Base-by-base conservation (phyloP, 768 basidiomycete species). In the Boletellus emodensis region DNA sequence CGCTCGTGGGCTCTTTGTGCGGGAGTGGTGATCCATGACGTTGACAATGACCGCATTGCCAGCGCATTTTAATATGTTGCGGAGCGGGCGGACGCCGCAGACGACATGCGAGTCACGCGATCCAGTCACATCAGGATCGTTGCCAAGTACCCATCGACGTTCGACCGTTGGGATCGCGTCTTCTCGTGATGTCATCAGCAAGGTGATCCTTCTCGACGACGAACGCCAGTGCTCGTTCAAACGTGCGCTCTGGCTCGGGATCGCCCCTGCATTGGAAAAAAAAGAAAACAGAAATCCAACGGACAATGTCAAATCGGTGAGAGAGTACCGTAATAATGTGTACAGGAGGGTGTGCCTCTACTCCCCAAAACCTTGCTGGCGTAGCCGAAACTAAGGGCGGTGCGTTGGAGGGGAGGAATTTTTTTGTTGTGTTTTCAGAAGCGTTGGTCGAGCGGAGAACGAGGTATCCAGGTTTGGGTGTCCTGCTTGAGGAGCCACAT, bases 321-420 rank as follows among this genome's bases (percentile, higher is more conserved):
- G 17, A 28, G 46, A 14, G 40, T 40, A 57, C 28, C 42, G 38
- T 44, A 47, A 44, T 17, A n/a, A 32, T 36, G 6, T 9, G 11
- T 51, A 28, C 41, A 40, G 20, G 8, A 12, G 37, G 10, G 15
- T 24, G 9, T 11, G 40, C 36, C 34, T 33, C 18, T 24, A 18
- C 6, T 17, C 26, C 22, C n/a, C 11, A 9, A 24, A 52, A 55
- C 52, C 22, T 47, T 60, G 45, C 9, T 41, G 32, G 20, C 9
- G 30, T 35, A 46, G 22, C 58, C 46, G 48, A 51, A 22, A 59
- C 24, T 14, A 40, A 26, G 15, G 9, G 14, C 28, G 15, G 22
- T 40, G 11, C 12, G 13, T 24, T 11, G 4, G 10, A 11, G 30
- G n/a, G n/a, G n/a, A n/a, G n/a, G n/a, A n/a, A n/a, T n/a, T 22